Conservation (phyloP, 257 asterid genomes). For the Plantago elongata region DNA sequence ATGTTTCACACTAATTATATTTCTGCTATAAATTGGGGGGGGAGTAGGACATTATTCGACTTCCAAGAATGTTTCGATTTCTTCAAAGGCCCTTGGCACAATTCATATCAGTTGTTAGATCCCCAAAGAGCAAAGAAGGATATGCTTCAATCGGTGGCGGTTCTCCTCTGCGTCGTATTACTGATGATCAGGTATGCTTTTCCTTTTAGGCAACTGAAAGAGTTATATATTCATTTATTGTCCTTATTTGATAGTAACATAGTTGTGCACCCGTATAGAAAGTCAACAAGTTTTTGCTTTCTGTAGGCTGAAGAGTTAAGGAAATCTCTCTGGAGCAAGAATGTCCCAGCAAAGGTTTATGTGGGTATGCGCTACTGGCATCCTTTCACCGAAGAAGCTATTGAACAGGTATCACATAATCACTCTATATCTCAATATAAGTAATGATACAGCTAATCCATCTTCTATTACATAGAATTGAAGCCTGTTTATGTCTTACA, state of each 20-base stretch:
- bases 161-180: conserved; percentile 95
- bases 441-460: no score
- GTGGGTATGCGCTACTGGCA: conserved; percentile 99
- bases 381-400: conserved; percentile 99
- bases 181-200: conserved; percentile 84
- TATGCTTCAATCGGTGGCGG: conserved; percentile 99
- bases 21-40: conserved; percentile 25
- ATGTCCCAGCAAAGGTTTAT: conserved; percentile 88
- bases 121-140: conserved; percentile 97
- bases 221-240: conserved; percentile 9
- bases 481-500: no score
- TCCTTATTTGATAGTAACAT: conserved; percentile 9
- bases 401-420: conserved; percentile 55
- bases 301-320: conserved; percentile 86
- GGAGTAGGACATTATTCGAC: conserved; percentile 86
- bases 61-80: conserved; percentile 91
- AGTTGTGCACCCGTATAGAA: conserved; percentile 18
- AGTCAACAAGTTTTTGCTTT: conserved; percentile 20
- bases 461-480: no score
- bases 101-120: conserved; percentile 87
- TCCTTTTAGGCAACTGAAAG: conserved; percentile 4
- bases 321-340: conserved; percentile 64
- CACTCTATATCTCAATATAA: no score
- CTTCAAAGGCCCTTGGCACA: conserved; percentile 96
- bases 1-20: conserved; percentile 9